phyloP scores from a whole-genome alignment of 306 rosid species.

The Quercus berberidifolia region DNA sequence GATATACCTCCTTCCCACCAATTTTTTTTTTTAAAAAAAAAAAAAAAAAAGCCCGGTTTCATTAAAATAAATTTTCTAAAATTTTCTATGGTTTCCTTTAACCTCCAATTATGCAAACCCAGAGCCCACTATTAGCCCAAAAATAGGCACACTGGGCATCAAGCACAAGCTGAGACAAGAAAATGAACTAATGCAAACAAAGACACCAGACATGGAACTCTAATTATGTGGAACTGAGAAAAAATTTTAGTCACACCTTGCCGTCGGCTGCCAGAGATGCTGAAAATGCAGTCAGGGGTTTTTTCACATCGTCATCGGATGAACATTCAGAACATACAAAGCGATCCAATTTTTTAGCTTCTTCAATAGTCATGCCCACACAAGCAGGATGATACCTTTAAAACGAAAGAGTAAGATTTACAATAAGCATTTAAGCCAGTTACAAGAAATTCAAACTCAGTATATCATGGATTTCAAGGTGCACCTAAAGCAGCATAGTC shows the following conservation, averaged over 20 bases:
- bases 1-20: too few species aligned
- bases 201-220: background rate
- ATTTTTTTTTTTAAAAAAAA: background rate
- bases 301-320: slow-evolving; percentile 63
- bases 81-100: background rate
- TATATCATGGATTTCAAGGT: background rate
- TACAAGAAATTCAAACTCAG: slow-evolving; percentile 3
- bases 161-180: background rate
- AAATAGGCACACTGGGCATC: background rate
- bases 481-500: slow-evolving; percentile 2
- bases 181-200: background rate
- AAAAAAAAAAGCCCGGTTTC: background rate
- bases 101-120: background rate
- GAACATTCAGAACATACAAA: slow-evolving; percentile 87
- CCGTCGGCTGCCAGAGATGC: slow-evolving; percentile 48
- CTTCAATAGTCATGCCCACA: slow-evolving; percentile 80
- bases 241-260: slow-evolving; percentile 49
- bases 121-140: background rate
- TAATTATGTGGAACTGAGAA: background rate
- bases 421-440: slow-evolving; percentile 6
- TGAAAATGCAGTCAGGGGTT: slow-evolving; percentile 43
- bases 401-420: slow-evolving; percentile 24
- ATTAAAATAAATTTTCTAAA: background rate
- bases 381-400: slow-evolving; percentile 98
- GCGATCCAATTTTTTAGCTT: slow-evolving; percentile 76